Evolutionary conservation across 495 filamentous ascomycete species (phyloP).

Genomic region (Wilcoxina mikolae): DNA sequence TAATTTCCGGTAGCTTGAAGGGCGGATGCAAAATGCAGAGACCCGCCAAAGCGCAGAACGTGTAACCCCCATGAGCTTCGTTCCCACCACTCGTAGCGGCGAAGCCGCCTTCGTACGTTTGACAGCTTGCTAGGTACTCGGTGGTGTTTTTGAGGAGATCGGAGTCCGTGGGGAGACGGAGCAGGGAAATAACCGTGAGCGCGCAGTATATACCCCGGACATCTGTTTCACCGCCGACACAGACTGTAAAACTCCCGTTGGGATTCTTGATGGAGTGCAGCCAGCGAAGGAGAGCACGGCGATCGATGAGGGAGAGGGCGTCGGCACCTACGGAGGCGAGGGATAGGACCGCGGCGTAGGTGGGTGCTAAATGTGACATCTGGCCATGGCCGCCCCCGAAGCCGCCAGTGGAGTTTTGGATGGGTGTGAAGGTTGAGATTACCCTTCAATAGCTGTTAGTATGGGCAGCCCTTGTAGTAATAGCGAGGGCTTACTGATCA

Average conservation of each 20-base stretch:
- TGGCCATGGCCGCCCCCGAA: constrained; percentile 94
- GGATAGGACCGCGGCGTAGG: constrained; percentile 67
- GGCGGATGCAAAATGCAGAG: constrained; percentile 71
- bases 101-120: constrained; percentile 89
- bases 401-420: constrained; percentile 72
- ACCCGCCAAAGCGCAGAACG: constrained; percentile 83
- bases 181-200: constrained; percentile 61
- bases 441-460: constrained; percentile 34
- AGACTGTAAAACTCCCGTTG: constrained; percentile 71
- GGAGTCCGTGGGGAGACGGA: constrained; percentile 54
- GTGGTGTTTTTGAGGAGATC: constrained; percentile 50
- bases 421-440: constrained; percentile 52
- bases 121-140: constrained; percentile 70
- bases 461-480: constrained; percentile 32
- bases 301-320: constrained; percentile 60
- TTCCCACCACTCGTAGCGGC: constrained; percentile 55
- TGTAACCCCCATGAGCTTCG: constrained; percentile 93
- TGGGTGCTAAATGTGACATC: constrained; percentile 69
- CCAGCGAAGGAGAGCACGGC: constrained; percentile 77
- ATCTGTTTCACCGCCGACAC: constrained; percentile 73
- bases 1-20: constrained; percentile 51
- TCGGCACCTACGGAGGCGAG: constrained; percentile 61
- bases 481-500: constrained; percentile 27
- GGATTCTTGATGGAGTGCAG: constrained; percentile 66
- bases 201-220: constrained; percentile 90